Evolutionary conservation across 2,329 filamentous ascomycete species (phyloP), one percentile per base, ranked within the genome.

Genomic region (Xylariaceae sp.): DNA sequence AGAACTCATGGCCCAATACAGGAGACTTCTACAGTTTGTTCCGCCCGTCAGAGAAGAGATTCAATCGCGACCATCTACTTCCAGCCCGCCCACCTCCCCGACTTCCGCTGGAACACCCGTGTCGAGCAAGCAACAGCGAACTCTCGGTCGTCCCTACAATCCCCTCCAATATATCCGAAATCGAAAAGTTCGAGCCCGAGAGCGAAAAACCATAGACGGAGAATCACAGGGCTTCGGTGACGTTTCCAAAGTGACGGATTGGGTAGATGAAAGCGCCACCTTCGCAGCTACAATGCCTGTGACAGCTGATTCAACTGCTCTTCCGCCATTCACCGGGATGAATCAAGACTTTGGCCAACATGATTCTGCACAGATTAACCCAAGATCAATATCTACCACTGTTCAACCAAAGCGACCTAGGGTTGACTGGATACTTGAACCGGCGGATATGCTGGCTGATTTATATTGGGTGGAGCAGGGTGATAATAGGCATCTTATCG

Each of bases 101-200:
- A 48, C 36, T 12, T 44, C 44, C n/a, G 45, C 18, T 48, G 56
- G 31, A 44, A 50, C 47, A 39, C 53, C 50, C 35, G 71, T 37
- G 18, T 33, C 47, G 64, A 53, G 41, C 30, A 43, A 55, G 56
- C 19, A 63, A 54, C 50, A 61, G 54, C 46, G 55, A 62, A 32
- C 56, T 43, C 62, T 83, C 7, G 85, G 86, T 4, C 82, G 90
- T 39, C 67, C 73, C 2, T 97, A 97, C 61, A 95, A 98, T 60
- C 93, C 91, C 4, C 67, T 98, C 18, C 93, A 97, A 63, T 89
- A 89, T 53, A 86, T 97, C 41, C 83, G 93, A 16, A 97, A 98
- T 59, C 79, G 91, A 36, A 91, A 90, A 60, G 78, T 93, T 11
- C 78, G 93, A 48, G 84, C 85, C 19, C 78, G 90, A 13, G 87